Evolutionary conservation across 2,329 filamentous ascomycete species (phyloP).

Genomic region (Dactylonectria estremocensis): DNA sequence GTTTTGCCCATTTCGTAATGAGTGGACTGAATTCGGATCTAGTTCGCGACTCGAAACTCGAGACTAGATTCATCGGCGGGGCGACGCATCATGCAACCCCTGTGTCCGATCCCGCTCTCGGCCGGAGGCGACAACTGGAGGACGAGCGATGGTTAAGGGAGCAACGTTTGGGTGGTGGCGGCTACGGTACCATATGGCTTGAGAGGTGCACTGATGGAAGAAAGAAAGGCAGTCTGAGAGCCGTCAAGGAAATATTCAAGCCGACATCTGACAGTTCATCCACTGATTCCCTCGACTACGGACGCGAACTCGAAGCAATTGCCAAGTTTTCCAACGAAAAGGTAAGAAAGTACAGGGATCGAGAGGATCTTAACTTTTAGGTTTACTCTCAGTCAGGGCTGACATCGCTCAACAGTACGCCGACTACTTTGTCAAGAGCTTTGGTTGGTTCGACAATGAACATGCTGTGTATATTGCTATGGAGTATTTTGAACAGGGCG

Average conservation of each 20-base stretch:
- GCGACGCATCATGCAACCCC: conserved; percentile 1
- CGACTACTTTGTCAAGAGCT: not conserved
- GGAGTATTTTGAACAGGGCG: conserved; percentile 10
- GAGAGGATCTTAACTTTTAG: no score
- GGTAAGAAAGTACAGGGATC: not conserved
- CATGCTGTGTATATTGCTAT: conserved; percentile 16
- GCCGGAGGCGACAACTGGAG: not conserved
- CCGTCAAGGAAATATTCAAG: conserved; percentile 16
- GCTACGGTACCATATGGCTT: conserved; percentile 9
- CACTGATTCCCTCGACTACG: not conserved
- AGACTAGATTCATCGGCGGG: not conserved
- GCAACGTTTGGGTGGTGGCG: not conserved
- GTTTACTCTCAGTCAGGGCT: no score
- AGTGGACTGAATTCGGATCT: conserved; percentile 1
- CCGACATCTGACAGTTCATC: not conserved
- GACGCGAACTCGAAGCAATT: conserved; percentile 11
- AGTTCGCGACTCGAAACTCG: conserved; percentile 12
- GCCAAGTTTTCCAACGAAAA: conserved; percentile 7
- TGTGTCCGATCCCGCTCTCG: not conserved
- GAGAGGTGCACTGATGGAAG: conserved; percentile 2
- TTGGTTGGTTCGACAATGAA: conserved; percentile 15
- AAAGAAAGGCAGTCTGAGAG: conserved; percentile 1
- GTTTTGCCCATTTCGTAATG: no score
- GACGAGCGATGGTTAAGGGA: conserved; percentile 7
- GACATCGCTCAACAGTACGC: not conserved